A percentile compares a stretch with the other conserved stretches of the same genome.
phyloP scores from a whole-genome alignment of 2,329 filamentous ascomycete genomes.

The Emergomyces orientalis region DNA sequence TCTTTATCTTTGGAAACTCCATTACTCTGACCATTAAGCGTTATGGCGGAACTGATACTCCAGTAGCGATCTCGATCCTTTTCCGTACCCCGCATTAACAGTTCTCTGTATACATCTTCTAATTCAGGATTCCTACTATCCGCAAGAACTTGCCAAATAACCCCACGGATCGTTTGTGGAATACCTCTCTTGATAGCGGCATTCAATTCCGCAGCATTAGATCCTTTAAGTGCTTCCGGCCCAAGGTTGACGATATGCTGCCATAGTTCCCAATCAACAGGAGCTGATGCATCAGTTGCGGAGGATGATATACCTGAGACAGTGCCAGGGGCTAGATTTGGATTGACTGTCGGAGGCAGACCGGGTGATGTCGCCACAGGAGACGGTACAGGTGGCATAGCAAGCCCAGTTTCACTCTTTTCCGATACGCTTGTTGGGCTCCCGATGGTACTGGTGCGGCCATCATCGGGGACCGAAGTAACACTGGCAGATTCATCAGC shows the following conservation, averaged over 20 bases:
- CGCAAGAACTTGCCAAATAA: conserved; percentile 95
- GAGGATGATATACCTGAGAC: conserved; percentile 69
- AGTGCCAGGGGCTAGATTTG: conserved; percentile 70
- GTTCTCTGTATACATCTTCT: conserved; percentile 74
- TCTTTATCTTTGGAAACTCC: conserved; percentile 51
- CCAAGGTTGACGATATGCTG: conserved; percentile 93
- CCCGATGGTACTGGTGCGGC: conserved; percentile 34
- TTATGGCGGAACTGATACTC: conserved; percentile 17
- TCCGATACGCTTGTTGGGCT: conserved; percentile 42
- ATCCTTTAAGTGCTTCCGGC: conserved; percentile 74
- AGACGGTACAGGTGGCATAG: conserved; percentile 15
- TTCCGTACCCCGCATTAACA: conserved; percentile 70
- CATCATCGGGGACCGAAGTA: conserved; percentile 35
- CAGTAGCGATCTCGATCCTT: conserved; percentile 60
- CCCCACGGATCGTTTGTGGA: conserved; percentile 88
- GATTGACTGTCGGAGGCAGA: conserved; percentile 56
- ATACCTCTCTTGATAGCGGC: conserved; percentile 87
- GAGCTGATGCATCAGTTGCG: conserved; percentile 51
- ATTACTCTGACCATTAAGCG: conserved; percentile 42
- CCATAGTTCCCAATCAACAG: conserved; percentile 99
- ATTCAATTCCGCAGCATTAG: conserved; percentile 82
- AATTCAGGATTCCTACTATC: conserved; percentile 91
- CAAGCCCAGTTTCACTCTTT: conserved; percentile 36
- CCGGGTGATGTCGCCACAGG: conserved; percentile 21
- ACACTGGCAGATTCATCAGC: conserved; percentile 48